Base-by-base conservation (phyloP, 2,329 filamentous ascomycete species). In the Corynespora cassiicola region DNA sequence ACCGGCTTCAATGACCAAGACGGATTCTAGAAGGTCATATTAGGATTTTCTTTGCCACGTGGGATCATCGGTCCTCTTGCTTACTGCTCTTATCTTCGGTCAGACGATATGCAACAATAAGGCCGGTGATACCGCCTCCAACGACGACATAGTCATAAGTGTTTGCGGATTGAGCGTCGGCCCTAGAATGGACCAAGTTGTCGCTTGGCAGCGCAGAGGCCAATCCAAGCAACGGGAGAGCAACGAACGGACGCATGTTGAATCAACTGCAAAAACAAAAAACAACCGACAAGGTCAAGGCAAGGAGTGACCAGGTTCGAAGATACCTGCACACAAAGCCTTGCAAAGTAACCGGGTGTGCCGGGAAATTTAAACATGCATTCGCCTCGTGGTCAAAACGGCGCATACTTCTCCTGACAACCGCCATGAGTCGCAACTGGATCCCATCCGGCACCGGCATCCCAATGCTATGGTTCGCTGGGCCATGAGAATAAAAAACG, bases 1-100 rank as follows among this genome's bases (percentile, higher is more conserved):
- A 28, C 57, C 57, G 19, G 54, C 52, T 39, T 61, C 57, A n/a
- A 61, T 52, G 17, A 61, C 53, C n/a, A 61, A 48, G n/a, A 60
- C 54, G 2, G 46, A 36, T 17, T 52, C 56, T 61, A 22, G 28
- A n/a, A 3, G 31, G 26, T n/a, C 19, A 15, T 12, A 5, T 20
- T 21, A 27, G 36, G 14, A 42, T 15, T 22, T 31, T 19, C 8
- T 14, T 35, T 14, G 29, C 26, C 46, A 33, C 2, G 38, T 37
- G 12, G 11, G 12, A n/a, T 49, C 29, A n/a, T 10, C n/a, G 6
- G n/a, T n/a, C n/a, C n/a, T n/a, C 17, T 8, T 24, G 40, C 48
- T 22, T 31, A 51, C 48, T 51, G 21, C 43, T 46, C 24, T 31
- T 36, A 26, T 49, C 36, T 27, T 58, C 53, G 5, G 46, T 50